Percentiles rank a stretch among this genome's conserved stretches.
phyloP scores from a whole-genome alignment of 2,329 filamentous ascomycete genomes.

The Sordariomycetes sp. region DNA sequence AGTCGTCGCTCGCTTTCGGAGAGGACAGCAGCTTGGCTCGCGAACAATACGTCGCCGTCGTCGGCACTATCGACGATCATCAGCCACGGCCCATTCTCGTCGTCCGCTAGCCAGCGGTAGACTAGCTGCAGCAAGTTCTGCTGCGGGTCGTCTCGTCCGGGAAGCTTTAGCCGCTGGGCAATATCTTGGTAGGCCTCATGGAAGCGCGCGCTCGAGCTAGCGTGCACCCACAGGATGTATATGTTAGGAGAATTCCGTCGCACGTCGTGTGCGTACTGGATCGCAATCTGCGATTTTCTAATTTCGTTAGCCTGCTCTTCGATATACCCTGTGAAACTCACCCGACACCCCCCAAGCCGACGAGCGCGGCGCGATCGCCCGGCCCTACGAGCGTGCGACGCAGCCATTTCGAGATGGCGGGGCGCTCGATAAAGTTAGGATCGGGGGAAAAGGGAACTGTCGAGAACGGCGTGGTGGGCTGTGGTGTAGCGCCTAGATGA shows the following conservation, averaged over 20 bases:
- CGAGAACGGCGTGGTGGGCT: not conserved
- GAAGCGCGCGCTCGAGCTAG: constrained; percentile 17
- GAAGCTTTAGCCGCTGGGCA: constrained; percentile 16
- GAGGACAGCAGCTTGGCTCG: too few relatives aligned
- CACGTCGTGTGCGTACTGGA: constrained; percentile 1
- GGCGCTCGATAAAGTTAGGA: constrained; percentile 1
- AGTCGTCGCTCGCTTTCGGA: too few relatives aligned
- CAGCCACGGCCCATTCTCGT: constrained; percentile 18
- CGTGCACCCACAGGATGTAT: constrained; percentile 25
- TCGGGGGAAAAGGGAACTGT: constrained; percentile 1
- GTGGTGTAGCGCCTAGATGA: too few relatives aligned
- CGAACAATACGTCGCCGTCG: constrained; percentile 16
- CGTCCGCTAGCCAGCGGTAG: constrained; percentile 18
- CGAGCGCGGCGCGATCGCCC: not conserved
- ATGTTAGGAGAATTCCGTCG: not conserved
- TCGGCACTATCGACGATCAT: constrained; percentile 28
- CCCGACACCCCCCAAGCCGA: constrained; percentile 1
- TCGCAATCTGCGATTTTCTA: constrained; percentile 4
- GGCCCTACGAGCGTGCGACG: not conserved
- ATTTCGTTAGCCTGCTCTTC: too few relatives aligned
- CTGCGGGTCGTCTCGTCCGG: constrained; percentile 12
- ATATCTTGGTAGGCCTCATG: constrained; percentile 19
- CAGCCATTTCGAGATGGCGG: not conserved
- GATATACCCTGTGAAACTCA: too few relatives aligned
- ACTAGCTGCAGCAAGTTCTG: constrained; percentile 15